Evolutionary conservation across 192 early-diverging fungal species (phyloP), one percentile per base, ranked within the genome.

Genomic region (Phlyctochytrium planicorne): DNA sequence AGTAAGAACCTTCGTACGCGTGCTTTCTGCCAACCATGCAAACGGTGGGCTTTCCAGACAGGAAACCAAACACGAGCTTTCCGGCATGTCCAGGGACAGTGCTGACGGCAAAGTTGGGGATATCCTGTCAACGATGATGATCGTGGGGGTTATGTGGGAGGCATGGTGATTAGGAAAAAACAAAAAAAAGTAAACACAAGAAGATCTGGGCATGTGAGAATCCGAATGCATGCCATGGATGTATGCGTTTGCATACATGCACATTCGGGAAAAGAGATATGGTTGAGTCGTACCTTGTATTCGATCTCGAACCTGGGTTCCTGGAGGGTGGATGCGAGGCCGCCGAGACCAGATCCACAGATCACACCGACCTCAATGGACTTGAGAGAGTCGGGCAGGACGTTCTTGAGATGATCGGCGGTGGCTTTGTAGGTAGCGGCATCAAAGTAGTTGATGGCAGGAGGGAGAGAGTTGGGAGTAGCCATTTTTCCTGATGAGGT

Each of bases 21-120:
- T 96, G 94, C 80, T 88, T 91, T 29, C 94, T 81, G n/a, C 94
- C 94, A 10, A 92, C 90, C 81, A 95, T 91, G 74, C 87, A 91
- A 34, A 94, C 89, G 2, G 85, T 85, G 30, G 87, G 84, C 24
- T 78, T 84, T 40, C 87, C 83, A 35, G 87, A 81, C 53, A 97
- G 78, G 53, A 87, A 83, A 63, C 93, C 94, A 81, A 95, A 93
- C 6, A 93, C 91, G 29, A 97, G 81, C 70, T 90, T 91, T 40
- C 91, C 88, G 23, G 79, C 87, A 66, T 93, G 91, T 30, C 91
- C 91, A 53, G 68, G 77, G 50, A 90, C 87, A 85, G 67, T 60
- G 17, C 30, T 35, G 23, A 34, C 53, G 62, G 52, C 56, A 71
- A 97, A 97, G 23, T 91, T 88, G 17, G 94, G 94, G 73, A 97